Evolutionary conservation across 1,139 yeast species (phyloP), one percentile per base, ranked within the genome.

Genomic region (Candida sp.): DNA sequence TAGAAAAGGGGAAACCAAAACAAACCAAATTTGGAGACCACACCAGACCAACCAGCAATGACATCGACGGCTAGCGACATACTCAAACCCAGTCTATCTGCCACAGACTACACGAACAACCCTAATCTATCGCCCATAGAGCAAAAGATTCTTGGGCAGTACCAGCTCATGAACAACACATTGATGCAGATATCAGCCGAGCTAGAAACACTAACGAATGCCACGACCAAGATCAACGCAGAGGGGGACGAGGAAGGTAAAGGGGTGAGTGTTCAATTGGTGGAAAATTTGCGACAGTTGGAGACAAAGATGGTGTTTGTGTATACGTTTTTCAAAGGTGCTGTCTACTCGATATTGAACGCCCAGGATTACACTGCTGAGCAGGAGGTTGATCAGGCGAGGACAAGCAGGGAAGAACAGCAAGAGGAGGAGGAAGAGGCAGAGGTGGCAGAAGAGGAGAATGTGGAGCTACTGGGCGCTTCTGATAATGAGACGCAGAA

Each of bases 221-320:
- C 55, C 22, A 46, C 61, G 6, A 50, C 32, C 26, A 32, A 39
- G 7, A n/a, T 44, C 17, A 17, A 17, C 17, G 17, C 17, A 17
- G 17, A 17, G 11, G 42, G 28, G 4, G 9, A 30, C n/a, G 39
- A 30, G 12, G 26, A 38, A 6, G 34, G 34, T 35, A 54, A 52
- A 8, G 57, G 60, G 4, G 54, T 55, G 11, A 59, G 63, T 2
- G 64, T 63, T 37, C 72, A 72, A 44, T 67, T 83, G 42, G 66
- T 80, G 44, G 80, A 75, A 41, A 81, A 80, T 54, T 63, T 86
- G 58, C 69, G 90, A 41, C 80, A 75, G 42, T 70, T 87, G 48
- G 92, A 87, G 63, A 77, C 81, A 55, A 84, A 85, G 56, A 72
- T 86, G n/a, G 85, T 86, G 1, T 68, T 86, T 52, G 84, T 86